phyloP scores from a whole-genome alignment of 2,329 filamentous ascomycete species.

The Westerdykella ornata region DNA sequence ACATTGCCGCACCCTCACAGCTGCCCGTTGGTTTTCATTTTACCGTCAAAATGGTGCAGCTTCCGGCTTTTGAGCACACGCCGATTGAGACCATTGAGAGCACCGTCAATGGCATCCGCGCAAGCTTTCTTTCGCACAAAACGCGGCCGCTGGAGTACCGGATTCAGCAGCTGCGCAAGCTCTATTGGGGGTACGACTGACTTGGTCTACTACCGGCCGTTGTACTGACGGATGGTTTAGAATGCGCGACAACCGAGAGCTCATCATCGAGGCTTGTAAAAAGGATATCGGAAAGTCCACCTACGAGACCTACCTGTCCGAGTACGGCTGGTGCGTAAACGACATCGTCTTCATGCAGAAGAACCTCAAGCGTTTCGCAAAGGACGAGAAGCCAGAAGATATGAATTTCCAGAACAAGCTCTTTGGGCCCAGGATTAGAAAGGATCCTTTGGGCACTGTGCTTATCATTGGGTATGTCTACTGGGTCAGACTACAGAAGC shows the following conservation, averaged over 20 bases:
- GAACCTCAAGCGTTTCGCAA: conserved; percentile 73
- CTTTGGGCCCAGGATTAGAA: conserved; percentile 68
- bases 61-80: conserved; percentile 34
- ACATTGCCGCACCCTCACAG: too few species aligned
- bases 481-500: background rate
- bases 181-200: conserved; percentile 76
- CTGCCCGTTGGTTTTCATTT: too few species aligned
- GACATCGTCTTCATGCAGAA: conserved; percentile 74
- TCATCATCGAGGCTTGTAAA: conserved; percentile 67
- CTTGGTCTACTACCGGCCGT: background rate
- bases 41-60: conserved; percentile 12
- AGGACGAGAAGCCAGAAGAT: conserved; percentile 69
- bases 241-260: conserved; percentile 67
- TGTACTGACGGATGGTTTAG: conserved; percentile 26
- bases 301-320: conserved; percentile 67
- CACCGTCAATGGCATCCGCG: conserved; percentile 49
- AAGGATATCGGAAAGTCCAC: conserved; percentile 71
- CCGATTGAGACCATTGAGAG: conserved; percentile 30
- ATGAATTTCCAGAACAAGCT: conserved; percentile 62
- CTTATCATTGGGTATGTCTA: conserved; percentile 67
- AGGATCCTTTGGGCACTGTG: conserved; percentile 78
- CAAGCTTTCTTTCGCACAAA: conserved; percentile 69
- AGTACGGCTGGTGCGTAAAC: conserved; percentile 71
- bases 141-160: conserved; percentile 80
- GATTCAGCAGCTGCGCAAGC: conserved; percentile 77